Evolutionary conservation across 495 filamentous ascomycete genomes (phyloP).

Genomic region (Xylaria cubensis): DNA sequence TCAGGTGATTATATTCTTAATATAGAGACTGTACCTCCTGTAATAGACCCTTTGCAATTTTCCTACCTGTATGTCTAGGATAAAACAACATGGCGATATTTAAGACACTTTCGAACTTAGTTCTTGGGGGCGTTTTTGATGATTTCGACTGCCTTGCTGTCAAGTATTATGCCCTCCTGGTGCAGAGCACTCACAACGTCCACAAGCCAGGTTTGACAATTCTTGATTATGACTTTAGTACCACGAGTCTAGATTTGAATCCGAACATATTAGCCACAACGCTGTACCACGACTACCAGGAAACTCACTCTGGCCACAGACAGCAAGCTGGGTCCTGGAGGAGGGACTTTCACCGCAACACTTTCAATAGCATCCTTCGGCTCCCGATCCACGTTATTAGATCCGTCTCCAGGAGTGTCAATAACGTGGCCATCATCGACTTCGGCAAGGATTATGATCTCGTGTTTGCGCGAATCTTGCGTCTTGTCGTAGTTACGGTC

Average conservation of each 20-base stretch:
- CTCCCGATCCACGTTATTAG: slow-evolving; percentile 1
- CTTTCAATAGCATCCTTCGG: slow-evolving; percentile 2
- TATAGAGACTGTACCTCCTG: neutral
- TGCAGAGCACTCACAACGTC: slow-evolving; percentile 1
- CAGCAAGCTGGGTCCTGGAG: slow-evolving; percentile 10
- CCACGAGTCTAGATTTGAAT: neutral
- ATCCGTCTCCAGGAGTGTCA: neutral
- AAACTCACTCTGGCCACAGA: slow-evolving; percentile 1
- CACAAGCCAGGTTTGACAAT: slow-evolving; percentile 14
- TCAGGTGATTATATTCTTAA: neutral
- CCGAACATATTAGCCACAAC: neutral
- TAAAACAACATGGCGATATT: neutral
- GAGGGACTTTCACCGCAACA: neutral
- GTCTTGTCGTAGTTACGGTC: slow-evolving; percentile 15
- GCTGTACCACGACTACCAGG: neutral
- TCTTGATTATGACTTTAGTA: slow-evolving; percentile 14
- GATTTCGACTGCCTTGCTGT: slow-evolving; percentile 2
- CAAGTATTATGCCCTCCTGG: slow-evolving; percentile 14
- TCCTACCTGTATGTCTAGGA: neutral
- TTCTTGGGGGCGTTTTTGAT: slow-evolving; percentile 19
- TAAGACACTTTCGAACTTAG: neutral
- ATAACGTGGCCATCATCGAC: neutral
- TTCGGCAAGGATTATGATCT: neutral
- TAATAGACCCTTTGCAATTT: neutral
- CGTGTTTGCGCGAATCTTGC: slow-evolving; percentile 8